A percentile compares a stretch with the other conserved stretches of the same genome.
These are phyloP conservation scores for Oryza officinalis DNA, from an alignment of 176 grass and related monocot species.

Conservation along the genomic window DNA sequence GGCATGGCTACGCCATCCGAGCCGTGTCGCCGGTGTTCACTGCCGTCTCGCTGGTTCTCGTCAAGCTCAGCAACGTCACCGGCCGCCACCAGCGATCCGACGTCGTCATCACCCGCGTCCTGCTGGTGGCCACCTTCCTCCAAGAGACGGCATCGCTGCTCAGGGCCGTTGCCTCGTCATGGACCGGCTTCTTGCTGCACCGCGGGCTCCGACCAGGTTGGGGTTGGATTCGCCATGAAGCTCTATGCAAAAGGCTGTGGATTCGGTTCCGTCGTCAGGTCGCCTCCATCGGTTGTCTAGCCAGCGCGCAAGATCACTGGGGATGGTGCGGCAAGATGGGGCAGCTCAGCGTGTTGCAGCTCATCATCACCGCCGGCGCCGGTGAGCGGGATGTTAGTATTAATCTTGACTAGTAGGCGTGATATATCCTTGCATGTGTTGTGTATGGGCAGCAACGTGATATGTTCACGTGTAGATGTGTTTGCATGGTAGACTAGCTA, in stretches of 20 bases:
- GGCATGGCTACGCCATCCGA: constrained; percentile 32
- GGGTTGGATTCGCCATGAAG: background rate
- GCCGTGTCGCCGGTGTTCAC: background rate
- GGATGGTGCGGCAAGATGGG: background rate
- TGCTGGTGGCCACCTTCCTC: constrained; percentile 38
- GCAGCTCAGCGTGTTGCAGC: background rate
- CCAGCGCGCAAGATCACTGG: background rate
- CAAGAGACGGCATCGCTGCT: constrained; percentile 13
- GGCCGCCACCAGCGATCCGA: constrained; percentile 11
- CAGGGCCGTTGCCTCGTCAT: background rate
- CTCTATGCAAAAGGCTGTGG: background rate
- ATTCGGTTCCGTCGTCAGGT: background rate
- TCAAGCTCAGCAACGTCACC: background rate
- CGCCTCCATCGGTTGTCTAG: background rate
- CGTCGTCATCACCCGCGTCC: constrained; percentile 34
- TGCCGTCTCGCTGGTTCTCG: background rate
- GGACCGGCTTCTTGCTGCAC: background rate
- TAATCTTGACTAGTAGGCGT: too few species aligned
- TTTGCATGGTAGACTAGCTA: too few species aligned
- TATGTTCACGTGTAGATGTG: too few species aligned
- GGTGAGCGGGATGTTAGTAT: too few species aligned
- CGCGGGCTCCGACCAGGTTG: background rate
- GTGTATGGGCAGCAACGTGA: too few species aligned
- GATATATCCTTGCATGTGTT: too few species aligned
- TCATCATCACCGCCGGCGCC: background rate